Conservation (phyloP, 257 asterid genomes). For the Ballota nigra region DNA sequence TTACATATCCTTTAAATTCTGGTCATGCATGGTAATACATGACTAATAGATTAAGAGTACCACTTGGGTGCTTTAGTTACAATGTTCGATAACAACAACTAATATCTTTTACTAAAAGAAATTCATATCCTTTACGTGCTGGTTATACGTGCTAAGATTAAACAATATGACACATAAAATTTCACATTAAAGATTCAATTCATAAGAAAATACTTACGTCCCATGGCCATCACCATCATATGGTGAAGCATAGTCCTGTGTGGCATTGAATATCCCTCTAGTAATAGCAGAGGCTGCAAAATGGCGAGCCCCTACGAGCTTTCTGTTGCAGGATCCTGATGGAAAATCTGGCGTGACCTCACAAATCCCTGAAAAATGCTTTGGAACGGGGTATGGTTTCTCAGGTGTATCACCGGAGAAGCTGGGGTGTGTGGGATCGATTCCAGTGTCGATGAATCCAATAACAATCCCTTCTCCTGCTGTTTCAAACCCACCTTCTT, state of each 20-base stretch:
- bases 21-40: no score
- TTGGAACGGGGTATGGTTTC: slow-evolving; percentile 74
- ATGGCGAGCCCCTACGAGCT: slow-evolving; percentile 97
- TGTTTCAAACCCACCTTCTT: slow-evolving; percentile 81
- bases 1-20: background rate
- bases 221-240: slow-evolving; percentile 98
- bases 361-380: slow-evolving; percentile 87
- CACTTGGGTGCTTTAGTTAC: no score
- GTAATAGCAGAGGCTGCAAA: slow-evolving; percentile 98
- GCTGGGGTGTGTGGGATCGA: slow-evolving; percentile 93
- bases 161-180: background rate
- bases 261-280: slow-evolving; percentile 93
- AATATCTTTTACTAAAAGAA: no score
- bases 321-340: slow-evolving; percentile 96
- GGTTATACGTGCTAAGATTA: no score
- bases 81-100: no score
- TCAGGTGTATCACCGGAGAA: slow-evolving; percentile 65
- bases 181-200: background rate
- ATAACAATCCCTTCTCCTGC: slow-evolving; percentile 98
- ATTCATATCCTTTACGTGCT: no score
- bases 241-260: slow-evolving; percentile 96
- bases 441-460: slow-evolving; percentile 92
- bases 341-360: slow-evolving; percentile 97
- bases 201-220: slow-evolving; percentile 58
- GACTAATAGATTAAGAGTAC: no score